phyloP scores from a whole-genome alignment of 768 basidiomycete genomes.

The Rhizopogon vinicolor region DNA sequence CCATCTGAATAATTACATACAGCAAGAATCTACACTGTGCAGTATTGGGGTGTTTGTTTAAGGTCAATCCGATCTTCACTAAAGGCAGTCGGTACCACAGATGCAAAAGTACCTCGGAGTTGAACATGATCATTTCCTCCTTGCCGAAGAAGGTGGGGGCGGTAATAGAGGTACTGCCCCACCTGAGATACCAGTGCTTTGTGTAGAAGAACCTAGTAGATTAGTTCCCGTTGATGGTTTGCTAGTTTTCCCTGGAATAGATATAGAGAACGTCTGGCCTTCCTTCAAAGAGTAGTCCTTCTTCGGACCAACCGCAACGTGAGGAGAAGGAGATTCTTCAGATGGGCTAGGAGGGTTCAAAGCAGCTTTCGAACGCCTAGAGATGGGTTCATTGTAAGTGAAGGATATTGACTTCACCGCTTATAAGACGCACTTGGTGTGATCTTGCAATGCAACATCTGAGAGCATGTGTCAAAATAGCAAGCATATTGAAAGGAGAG shows the following conservation, averaged over 20 bases:
- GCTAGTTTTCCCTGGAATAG: slow-evolving; percentile 76
- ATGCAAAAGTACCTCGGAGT: not conserved
- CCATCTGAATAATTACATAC: too few relatives aligned
- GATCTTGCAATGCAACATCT: slow-evolving; percentile 87
- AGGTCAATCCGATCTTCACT: not conserved
- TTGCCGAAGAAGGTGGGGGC: slow-evolving; percentile 71
- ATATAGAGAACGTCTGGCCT: slow-evolving; percentile 91
- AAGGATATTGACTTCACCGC: not conserved
- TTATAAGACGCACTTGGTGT: slow-evolving; percentile 57
- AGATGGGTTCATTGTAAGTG: not conserved
- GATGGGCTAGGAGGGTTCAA: slow-evolving; percentile 47
- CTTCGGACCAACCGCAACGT: slow-evolving; percentile 74
- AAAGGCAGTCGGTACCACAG: not conserved
- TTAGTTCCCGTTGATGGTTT: slow-evolving; percentile 26
- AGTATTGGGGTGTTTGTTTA: not conserved
- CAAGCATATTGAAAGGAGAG: not conserved
- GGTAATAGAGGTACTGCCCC: slow-evolving; percentile 67
- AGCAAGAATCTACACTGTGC: too few relatives aligned
- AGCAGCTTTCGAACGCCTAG: slow-evolving; percentile 60
- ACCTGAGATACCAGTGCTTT: slow-evolving; percentile 24
- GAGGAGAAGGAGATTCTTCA: slow-evolving; percentile 50
- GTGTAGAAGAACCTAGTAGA: slow-evolving; percentile 33
- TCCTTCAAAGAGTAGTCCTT: slow-evolving; percentile 94
- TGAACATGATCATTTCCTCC: slow-evolving; percentile 34
- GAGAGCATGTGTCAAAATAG: slow-evolving; percentile 6